Evolutionary conservation across 768 basidiomycete species (phyloP).

Genomic region (Collybia mongolica): DNA sequence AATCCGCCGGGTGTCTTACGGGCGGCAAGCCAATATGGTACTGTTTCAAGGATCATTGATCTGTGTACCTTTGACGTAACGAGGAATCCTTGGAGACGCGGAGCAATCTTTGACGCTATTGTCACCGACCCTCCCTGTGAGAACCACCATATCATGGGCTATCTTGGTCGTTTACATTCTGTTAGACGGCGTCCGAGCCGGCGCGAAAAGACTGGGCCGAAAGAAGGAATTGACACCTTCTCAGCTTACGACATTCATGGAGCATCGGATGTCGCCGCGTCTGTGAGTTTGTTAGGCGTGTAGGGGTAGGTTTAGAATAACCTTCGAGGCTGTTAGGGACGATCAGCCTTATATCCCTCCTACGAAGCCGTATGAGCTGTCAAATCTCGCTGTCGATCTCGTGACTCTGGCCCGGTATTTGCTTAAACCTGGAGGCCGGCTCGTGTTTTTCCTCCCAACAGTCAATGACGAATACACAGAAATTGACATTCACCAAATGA

Average conservation of each 20-base stretch:
- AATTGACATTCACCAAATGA: slow-evolving; percentile 74
- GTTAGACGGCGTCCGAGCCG: slow-evolving; percentile 87
- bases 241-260: slow-evolving; percentile 33
- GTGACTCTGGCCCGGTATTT: slow-evolving; percentile 80
- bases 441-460: slow-evolving; percentile 95
- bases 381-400: not conserved
- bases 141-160: slow-evolving; percentile 17
- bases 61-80: slow-evolving; percentile 94
- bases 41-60: slow-evolving; percentile 72
- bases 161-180: not conserved
- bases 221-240: slow-evolving; percentile 47
- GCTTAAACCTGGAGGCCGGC: slow-evolving; percentile 79
- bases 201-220: slow-evolving; percentile 78
- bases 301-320: not conserved
- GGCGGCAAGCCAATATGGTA: slow-evolving; percentile 83
- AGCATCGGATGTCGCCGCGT: slow-evolving; percentile 35
- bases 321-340: not conserved
- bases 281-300: slow-evolving; percentile 35
- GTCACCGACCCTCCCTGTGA: slow-evolving; percentile 92
- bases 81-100: slow-evolving; percentile 83
- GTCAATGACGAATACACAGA: slow-evolving; percentile 90
- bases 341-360: slow-evolving; percentile 4
- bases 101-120: slow-evolving; percentile 90
- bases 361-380: slow-evolving; percentile 4
- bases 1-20: slow-evolving; percentile 69